These are phyloP conservation scores for Boletus bicolor DNA, from an alignment of 768 basidiomycete genomes.

Conservation along the genomic window DNA sequence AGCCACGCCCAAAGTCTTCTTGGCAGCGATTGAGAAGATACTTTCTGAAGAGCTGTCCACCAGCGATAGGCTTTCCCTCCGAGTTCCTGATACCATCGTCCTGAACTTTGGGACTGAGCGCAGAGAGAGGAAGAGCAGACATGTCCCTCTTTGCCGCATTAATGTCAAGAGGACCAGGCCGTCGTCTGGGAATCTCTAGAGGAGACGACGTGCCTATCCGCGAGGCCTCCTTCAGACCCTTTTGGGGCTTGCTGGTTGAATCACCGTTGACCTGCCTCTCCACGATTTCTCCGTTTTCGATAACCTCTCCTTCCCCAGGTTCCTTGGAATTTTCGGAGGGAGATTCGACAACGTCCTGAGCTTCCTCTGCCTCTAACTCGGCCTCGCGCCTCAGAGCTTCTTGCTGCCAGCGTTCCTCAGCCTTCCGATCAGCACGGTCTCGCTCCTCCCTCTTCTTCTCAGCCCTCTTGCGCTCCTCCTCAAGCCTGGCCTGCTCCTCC, in stretches of 20 bases:
- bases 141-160: constrained; percentile 44
- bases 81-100: constrained; percentile 80
- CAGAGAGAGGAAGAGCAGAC: constrained; percentile 41
- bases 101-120: constrained; percentile 78
- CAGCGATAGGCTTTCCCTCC: constrained; percentile 87
- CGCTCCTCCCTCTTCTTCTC: constrained; percentile 40
- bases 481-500: constrained; percentile 24
- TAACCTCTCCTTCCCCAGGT: constrained; percentile 37
- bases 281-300: constrained; percentile 31
- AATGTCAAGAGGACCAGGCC: constrained; percentile 75
- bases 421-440: constrained; percentile 38
- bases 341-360: constrained; percentile 32
- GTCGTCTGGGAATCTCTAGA: constrained; percentile 40
- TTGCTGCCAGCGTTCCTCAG: constrained; percentile 30
- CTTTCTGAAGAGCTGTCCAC: constrained; percentile 94
- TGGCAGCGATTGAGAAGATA: constrained; percentile 96
- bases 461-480: constrained; percentile 31
- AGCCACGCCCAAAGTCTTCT: constrained; percentile 95
- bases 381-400: constrained; percentile 23
- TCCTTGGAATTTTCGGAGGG: constrained; percentile 47
- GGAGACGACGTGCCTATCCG: constrained; percentile 62
- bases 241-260: constrained; percentile 37
- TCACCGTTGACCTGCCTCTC: constrained; percentile 34
- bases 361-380: constrained; percentile 37
- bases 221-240: constrained; percentile 47